Conservation (phyloP, 1,284 basidiomycete species). For the Sporisorium reilianum region DNA sequence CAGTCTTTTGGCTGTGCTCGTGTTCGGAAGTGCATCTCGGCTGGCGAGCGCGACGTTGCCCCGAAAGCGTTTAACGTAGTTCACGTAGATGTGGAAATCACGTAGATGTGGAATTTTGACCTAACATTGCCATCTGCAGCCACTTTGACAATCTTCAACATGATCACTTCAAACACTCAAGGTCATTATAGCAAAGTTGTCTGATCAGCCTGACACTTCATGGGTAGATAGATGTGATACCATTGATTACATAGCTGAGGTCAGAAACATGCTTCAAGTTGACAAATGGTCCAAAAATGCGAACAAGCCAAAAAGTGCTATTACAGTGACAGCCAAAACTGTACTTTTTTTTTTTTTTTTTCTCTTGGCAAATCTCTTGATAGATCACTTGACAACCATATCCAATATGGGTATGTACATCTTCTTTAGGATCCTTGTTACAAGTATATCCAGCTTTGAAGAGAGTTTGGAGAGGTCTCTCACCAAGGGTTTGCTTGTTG, state of each 20-base stretch:
- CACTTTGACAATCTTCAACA: not conserved
- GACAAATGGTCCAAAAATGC: too few species aligned
- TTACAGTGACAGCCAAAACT: too few species aligned
- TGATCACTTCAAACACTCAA: not conserved
- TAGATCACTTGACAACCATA: too few species aligned
- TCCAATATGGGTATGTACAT: not conserved
- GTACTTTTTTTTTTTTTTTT: too few species aligned
- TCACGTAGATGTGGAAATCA: constrained; percentile 1
- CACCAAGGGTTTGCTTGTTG: not conserved
- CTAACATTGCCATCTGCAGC: not conserved
- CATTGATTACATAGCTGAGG: too few species aligned
- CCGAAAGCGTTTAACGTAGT: too few species aligned
- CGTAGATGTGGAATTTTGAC: not conserved
- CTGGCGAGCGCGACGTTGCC: too few species aligned
- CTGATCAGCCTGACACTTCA: not conserved
- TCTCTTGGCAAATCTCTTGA: too few species aligned
- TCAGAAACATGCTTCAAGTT: too few species aligned
- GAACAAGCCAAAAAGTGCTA: too few species aligned
- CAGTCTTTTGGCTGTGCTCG: too few species aligned
- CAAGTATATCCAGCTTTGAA: not conserved
- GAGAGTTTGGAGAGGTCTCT: not conserved
- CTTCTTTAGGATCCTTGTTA: not conserved
- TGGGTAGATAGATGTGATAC: not conserved
- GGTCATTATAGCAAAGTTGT: not conserved
- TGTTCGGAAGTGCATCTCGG: not conserved